These are phyloP conservation scores for Taphrina pruni DNA, from an alignment of 1,139 yeast species.

Conservation along the genomic window DNA sequence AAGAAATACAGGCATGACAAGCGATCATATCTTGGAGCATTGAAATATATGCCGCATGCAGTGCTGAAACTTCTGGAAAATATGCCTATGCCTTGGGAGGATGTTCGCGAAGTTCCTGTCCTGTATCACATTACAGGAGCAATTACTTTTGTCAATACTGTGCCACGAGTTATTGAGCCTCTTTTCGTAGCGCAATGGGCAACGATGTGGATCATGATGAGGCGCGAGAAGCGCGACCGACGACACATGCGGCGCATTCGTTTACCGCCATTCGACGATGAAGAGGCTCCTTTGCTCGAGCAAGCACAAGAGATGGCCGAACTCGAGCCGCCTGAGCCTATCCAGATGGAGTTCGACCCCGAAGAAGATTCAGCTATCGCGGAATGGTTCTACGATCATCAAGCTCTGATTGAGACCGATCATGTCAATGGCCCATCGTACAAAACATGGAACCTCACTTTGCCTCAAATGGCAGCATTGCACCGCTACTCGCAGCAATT, in stretches of 20 bases:
- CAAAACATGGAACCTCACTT: slow-evolving; percentile 69
- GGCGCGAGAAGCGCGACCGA: slow-evolving; percentile 90
- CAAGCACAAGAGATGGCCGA: slow-evolving; percentile 81
- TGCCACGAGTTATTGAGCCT: slow-evolving; percentile 90
- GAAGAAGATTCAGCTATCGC: slow-evolving; percentile 63
- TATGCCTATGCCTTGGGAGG: slow-evolving; percentile 99
- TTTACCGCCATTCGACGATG: slow-evolving; percentile 97
- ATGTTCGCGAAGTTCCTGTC: slow-evolving; percentile 80
- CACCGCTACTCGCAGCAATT: slow-evolving; percentile 73
- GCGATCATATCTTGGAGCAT: slow-evolving; percentile 84
- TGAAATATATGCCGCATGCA: slow-evolving; percentile 96
- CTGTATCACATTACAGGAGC: slow-evolving; percentile 92
- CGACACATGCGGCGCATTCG: slow-evolving; percentile 87
- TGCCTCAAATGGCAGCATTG: slow-evolving; percentile 68
- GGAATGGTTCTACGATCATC: slow-evolving; percentile 82
- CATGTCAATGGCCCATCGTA: slow-evolving; percentile 79
- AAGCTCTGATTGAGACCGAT: slow-evolving; percentile 66
- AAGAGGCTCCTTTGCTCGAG: slow-evolving; percentile 80
- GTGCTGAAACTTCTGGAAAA: slow-evolving; percentile 84
- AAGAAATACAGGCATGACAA: slow-evolving; percentile 84
- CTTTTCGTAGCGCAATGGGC: slow-evolving; percentile 96
- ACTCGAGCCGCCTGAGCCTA: slow-evolving; percentile 71
- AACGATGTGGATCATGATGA: slow-evolving; percentile 87
- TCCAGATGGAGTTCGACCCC: slow-evolving; percentile 67
- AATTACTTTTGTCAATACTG: slow-evolving; percentile 90